Evolutionary conservation across 2,329 filamentous ascomycete genomes (phyloP).

Genomic region (Xylariaceae sp.): DNA sequence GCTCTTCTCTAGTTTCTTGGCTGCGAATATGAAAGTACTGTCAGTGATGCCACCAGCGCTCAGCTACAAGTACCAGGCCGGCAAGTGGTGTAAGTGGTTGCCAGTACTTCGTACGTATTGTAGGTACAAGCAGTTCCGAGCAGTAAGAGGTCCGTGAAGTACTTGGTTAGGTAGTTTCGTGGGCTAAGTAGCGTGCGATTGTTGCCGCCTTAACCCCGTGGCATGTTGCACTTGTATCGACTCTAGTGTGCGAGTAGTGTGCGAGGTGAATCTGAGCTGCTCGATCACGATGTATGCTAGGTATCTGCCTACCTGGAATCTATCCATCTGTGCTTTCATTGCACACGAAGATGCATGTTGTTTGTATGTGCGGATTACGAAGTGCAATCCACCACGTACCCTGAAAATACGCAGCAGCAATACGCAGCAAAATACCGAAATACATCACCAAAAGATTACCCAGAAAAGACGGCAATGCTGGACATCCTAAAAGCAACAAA

Average conservation of each 20-base stretch:
- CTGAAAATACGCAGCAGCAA: too few relatives aligned
- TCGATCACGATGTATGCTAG: too few relatives aligned
- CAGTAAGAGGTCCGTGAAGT: not conserved
- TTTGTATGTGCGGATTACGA: too few relatives aligned
- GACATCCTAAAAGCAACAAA: not conserved
- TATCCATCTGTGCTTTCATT: too few relatives aligned
- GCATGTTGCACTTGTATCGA: not conserved
- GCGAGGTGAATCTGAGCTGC: not conserved
- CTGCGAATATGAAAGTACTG: not conserved
- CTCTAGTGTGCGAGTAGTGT: too few relatives aligned
- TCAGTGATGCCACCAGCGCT: not conserved
- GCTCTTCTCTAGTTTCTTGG: not conserved
- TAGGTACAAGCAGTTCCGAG: not conserved
- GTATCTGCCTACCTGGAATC: too few relatives aligned
- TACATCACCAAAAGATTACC: not conserved
- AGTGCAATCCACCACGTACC: too few relatives aligned
- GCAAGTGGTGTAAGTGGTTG: not conserved
- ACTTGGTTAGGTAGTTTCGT: too few relatives aligned
- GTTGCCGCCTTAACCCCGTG: conserved; percentile 16
- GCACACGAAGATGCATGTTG: too few relatives aligned
- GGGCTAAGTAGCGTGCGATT: not conserved
- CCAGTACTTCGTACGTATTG: too few relatives aligned
- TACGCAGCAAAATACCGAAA: too few relatives aligned
- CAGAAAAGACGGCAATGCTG: not conserved
- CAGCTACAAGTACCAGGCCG: not conserved